Evolutionary conservation across 306 rosid species (phyloP), one percentile per base, ranked within the genome.

Genomic region (Glycine latifolia): DNA sequence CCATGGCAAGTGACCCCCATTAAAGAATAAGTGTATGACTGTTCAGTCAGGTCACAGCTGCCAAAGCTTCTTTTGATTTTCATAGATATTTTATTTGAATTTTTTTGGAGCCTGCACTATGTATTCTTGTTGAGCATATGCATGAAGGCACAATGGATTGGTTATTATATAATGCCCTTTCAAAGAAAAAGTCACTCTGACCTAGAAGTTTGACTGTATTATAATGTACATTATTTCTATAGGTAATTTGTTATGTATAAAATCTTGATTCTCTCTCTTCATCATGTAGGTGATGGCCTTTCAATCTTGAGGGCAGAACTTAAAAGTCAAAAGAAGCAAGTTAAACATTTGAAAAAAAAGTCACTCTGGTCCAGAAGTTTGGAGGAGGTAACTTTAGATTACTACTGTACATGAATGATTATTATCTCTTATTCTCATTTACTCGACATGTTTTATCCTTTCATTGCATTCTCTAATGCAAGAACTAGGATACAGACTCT

Each of bases 351-450:
- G 78, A 93, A 89, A 91, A 93, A 91, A 71, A 93, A 93, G 84
- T 93, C 97, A 17, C 97, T 93, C 31, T 93, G 97, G 97, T 90
- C 94, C 73, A 89, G 89, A 88, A 90, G 91, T 85, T 80, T 91
- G 87, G 97, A 93, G 81, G 97, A 93, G 97, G 97, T 91, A 91
- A 88, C 68, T 55, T 75, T 75, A 26, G 31, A 70, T 63, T 31
- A 58, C 67, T 68, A 2, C 61, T 56, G 20, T 75, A 75, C 60
- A 67, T 78, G 82, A 82, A 69, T 67, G 76, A 73, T 79, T 80
- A 56, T 83, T 52, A 68, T 79, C 60, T 49, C 7, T 14, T 35
- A 16, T 44, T 81, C 56, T 86, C 73, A 67, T 81, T 44, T 43
- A 61, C 63, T 54, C 4, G 1, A n/a, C 16, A 48, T 69, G 68